These are phyloP conservation scores for Boechera stricta DNA, from an alignment of 345 rosid species.

Conservation along the genomic window DNA sequence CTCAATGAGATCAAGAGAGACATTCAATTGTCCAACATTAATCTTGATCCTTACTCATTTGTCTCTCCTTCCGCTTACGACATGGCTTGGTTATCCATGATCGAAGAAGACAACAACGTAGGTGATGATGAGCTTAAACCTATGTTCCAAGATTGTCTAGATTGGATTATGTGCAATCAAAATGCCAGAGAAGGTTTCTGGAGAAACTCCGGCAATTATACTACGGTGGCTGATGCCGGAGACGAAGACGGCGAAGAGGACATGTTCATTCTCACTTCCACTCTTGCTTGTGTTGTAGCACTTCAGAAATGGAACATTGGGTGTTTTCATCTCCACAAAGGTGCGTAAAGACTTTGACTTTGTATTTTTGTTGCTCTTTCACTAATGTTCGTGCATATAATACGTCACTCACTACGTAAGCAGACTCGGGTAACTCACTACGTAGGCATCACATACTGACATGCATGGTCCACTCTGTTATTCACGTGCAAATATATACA, in stretches of 20 bases:
- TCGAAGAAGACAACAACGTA: slow-evolving; percentile 45
- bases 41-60: slow-evolving; percentile 39
- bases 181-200: slow-evolving; percentile 54
- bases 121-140: slow-evolving; percentile 44
- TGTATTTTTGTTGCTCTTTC: background rate
- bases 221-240: slow-evolving; percentile 43
- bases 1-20: slow-evolving; percentile 47
- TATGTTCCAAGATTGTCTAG: slow-evolving; percentile 60
- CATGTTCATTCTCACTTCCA: slow-evolving; percentile 49
- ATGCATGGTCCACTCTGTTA: slow-evolving; percentile 12
- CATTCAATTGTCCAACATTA: slow-evolving; percentile 13
- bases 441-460: background rate
- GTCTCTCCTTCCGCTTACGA: slow-evolving; percentile 63
- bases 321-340: slow-evolving; percentile 39
- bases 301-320: slow-evolving; percentile 59
- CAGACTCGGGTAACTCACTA: background rate
- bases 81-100: slow-evolving; percentile 68
- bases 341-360: slow-evolving; percentile 42
- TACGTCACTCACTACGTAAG: background rate
- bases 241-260: slow-evolving; percentile 4
- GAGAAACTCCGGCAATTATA: slow-evolving; percentile 48
- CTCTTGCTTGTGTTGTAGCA: slow-evolving; percentile 60
- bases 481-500: slow-evolving; percentile 8
- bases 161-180: slow-evolving; percentile 65
- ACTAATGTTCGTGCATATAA: background rate